These are phyloP conservation scores for Ziziphus jujuba DNA, from an alignment of 306 rosid species.

Conservation along the genomic window DNA sequence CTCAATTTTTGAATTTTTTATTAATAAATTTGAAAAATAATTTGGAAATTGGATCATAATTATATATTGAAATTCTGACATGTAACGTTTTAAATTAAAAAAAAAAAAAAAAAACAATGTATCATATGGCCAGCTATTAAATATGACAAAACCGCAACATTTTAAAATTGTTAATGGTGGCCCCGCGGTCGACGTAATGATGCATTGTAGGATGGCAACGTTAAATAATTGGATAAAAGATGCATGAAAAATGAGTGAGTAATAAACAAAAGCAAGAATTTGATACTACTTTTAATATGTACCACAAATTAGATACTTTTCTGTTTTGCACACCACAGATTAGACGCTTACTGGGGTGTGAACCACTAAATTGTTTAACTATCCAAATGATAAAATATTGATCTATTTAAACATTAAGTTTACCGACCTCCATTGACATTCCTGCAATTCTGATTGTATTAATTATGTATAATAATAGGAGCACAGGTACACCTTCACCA, in stretches of 20 bases:
- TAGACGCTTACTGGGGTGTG: not conserved
- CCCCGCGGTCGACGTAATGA: too few relatives aligned
- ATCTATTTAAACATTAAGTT: not conserved
- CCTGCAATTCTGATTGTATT: not conserved
- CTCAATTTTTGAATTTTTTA: too few relatives aligned
- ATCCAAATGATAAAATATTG: not conserved
- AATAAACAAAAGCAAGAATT: not conserved
- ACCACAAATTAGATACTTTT: not conserved
- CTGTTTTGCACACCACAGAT: not conserved
- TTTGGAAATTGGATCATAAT: too few relatives aligned
- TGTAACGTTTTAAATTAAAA: too few relatives aligned
- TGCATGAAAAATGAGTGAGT: not conserved
- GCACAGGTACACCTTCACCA: not conserved
- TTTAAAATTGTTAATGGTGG: too few relatives aligned
- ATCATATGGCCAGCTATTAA: too few relatives aligned
- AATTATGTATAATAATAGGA: not conserved
- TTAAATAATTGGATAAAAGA: not conserved
- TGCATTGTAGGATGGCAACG: too few relatives aligned
- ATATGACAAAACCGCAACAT: too few relatives aligned
- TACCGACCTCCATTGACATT: too few relatives aligned
- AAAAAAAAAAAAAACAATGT: too few relatives aligned
- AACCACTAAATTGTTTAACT: constrained; percentile 8
- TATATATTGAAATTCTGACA: too few relatives aligned
- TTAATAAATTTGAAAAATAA: too few relatives aligned
- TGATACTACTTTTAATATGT: not conserved